Conservation (phyloP, 176 grass and related monocot genomes). For the Lolium perenne region DNA sequence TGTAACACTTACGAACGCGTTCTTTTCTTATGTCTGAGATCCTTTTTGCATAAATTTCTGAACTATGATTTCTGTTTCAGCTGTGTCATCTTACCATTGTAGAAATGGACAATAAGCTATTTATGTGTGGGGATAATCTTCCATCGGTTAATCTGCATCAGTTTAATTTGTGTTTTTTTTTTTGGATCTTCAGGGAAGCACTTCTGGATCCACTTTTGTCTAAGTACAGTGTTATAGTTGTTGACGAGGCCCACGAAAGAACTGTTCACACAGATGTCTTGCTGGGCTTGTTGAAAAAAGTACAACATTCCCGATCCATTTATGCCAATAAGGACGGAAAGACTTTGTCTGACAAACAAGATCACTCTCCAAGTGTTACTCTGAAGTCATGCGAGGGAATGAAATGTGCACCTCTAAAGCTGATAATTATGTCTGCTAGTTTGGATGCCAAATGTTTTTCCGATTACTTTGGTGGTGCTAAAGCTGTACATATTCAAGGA, state of each 20-base stretch:
- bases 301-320: constrained; percentile 65
- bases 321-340: constrained; percentile 43
- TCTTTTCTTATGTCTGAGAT: not conserved
- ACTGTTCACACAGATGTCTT: constrained; percentile 90
- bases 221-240: constrained; percentile 82
- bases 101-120: not conserved
- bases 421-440: constrained; percentile 98
- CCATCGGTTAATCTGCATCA: not conserved
- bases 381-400: constrained; percentile 47
- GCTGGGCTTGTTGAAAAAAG: constrained; percentile 88
- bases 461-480: constrained; percentile 89
- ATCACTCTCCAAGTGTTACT: constrained; percentile 45
- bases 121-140: not conserved
- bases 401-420: constrained; percentile 69
- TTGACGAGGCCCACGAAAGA: constrained; percentile 97
- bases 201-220: constrained; percentile 78
- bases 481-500: constrained; percentile 90
- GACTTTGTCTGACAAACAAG: constrained; percentile 27
- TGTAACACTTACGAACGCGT: not conserved
- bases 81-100: constrained; percentile 1
- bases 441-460: constrained; percentile 90
- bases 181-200: constrained; percentile 77
- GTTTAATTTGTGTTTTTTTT: not conserved
- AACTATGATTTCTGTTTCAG: not conserved
- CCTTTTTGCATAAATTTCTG: not conserved